Evolutionary conservation across 768 basidiomycete species (phyloP).

Genomic region (Solioccasus polychromus): DNA sequence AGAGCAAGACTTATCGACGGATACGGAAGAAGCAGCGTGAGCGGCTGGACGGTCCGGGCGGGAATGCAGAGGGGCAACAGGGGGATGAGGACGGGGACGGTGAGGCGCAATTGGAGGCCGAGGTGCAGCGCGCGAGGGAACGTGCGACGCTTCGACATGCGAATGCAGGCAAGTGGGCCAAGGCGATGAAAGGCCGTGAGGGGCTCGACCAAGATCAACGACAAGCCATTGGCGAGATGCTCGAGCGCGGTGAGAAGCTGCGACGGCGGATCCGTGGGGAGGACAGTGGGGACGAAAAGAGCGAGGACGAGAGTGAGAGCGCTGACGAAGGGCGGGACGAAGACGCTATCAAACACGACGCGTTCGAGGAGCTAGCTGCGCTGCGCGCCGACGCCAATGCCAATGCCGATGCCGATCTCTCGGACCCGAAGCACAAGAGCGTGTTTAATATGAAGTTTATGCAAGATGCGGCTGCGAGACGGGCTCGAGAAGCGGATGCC

Average conservation of each 20-base stretch:
- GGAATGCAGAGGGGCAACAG: conserved; percentile 27
- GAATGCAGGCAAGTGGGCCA: conserved; percentile 85
- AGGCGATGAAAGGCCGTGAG: conserved; percentile 64
- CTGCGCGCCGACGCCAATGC: conserved; percentile 42
- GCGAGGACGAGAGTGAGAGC: conserved; percentile 44
- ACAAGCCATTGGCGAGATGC: conserved; percentile 80
- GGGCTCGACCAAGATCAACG: conserved; percentile 63
- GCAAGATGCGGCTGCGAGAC: conserved; percentile 82
- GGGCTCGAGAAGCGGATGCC: conserved; percentile 51
- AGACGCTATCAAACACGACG: conserved; percentile 55
- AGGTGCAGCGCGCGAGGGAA: conserved; percentile 80
- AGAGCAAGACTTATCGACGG: conserved; percentile 89
- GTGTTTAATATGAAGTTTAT: conserved; percentile 98
- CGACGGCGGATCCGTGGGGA: conserved; percentile 72
- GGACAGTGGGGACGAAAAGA: conserved; percentile 53
- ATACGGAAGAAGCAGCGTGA: conserved; percentile 78
- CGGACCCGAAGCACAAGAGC: conserved; percentile 50
- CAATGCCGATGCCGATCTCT: conserved; percentile 27
- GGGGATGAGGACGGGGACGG: conserved; percentile 41
- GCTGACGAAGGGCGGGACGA: conserved; percentile 37
- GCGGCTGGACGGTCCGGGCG: conserved; percentile 48
- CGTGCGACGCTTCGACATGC: conserved; percentile 88
- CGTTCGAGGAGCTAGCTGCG: conserved; percentile 73
- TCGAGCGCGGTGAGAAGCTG: conserved; percentile 77
- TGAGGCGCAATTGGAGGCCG: conserved; percentile 58